phyloP scores from a whole-genome alignment of 805 yeast genomes.

The Candida rishiriensis region DNA sequence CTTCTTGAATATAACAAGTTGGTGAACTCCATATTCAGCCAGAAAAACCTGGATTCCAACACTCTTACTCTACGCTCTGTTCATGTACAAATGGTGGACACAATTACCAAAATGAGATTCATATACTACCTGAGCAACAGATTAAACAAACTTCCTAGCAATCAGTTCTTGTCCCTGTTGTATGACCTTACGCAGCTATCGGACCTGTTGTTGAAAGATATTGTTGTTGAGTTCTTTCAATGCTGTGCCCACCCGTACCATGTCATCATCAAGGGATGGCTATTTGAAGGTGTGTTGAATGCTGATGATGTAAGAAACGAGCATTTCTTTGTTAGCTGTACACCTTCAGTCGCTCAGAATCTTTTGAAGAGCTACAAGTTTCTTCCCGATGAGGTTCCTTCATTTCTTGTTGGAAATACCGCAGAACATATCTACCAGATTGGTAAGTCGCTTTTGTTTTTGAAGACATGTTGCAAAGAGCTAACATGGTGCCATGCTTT shows the following conservation, averaged over 20 bases:
- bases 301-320: slow-evolving; percentile 36
- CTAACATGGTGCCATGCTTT: slow-evolving; percentile 45
- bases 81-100: slow-evolving; percentile 41
- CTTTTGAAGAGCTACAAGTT: not conserved
- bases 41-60: slow-evolving; percentile 26
- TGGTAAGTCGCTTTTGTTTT: slow-evolving; percentile 67
- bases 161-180: slow-evolving; percentile 51
- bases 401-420: slow-evolving; percentile 35
- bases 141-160: slow-evolving; percentile 33
- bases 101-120: slow-evolving; percentile 55
- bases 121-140: slow-evolving; percentile 40
- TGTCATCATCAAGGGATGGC: slow-evolving; percentile 60
- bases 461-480: slow-evolving; percentile 64
- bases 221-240: slow-evolving; percentile 41
- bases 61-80: slow-evolving; percentile 28
- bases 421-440: slow-evolving; percentile 52
- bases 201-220: slow-evolving; percentile 44
- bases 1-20: slow-evolving; percentile 31
- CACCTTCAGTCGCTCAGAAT: not conserved
- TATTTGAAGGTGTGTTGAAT: slow-evolving; percentile 56
- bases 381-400: slow-evolving; percentile 36
- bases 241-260: slow-evolving; percentile 55
- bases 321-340: slow-evolving; percentile 53
- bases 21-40: slow-evolving; percentile 33
- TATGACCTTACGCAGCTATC: slow-evolving; percentile 56